phyloP scores from a whole-genome alignment of 1,284 basidiomycete genomes.

The Pseudozyma tsukubaensis region DNA sequence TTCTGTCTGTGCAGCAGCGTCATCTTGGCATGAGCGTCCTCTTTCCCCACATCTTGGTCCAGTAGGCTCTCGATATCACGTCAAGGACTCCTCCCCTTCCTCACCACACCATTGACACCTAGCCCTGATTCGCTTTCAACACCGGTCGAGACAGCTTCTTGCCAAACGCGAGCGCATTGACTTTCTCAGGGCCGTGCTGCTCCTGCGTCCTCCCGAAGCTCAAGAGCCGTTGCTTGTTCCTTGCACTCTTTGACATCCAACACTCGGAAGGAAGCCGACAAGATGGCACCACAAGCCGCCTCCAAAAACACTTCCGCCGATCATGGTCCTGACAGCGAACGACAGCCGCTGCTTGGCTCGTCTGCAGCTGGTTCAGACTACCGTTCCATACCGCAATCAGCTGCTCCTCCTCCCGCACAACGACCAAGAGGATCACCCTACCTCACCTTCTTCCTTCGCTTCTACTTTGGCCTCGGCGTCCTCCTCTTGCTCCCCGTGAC shows the following conservation, averaged over 20 bases:
- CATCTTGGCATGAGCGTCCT: too few species aligned
- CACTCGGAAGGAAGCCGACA: not conserved
- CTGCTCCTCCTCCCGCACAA: constrained; percentile 9
- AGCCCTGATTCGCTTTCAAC: too few species aligned
- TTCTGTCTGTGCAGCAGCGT: too few species aligned
- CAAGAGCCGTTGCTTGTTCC: too few species aligned
- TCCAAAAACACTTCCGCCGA: constrained; percentile 10
- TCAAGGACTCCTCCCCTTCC: too few species aligned
- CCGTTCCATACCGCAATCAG: constrained; percentile 17
- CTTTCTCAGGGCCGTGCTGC: not conserved
- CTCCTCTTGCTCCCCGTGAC: constrained; percentile 42
- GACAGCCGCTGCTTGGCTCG: constrained; percentile 32
- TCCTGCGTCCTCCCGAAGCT: not conserved
- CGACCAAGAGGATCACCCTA: constrained; percentile 33
- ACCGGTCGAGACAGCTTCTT: too few species aligned
- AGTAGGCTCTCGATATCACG: too few species aligned
- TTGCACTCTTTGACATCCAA: constrained; percentile 6
- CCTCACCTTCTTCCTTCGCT: constrained; percentile 35
- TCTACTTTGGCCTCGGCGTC: constrained; percentile 41
- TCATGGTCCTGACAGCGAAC: constrained; percentile 25
- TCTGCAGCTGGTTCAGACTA: constrained; percentile 20
- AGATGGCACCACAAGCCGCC: constrained; percentile 25
- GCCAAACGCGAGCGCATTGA: too few species aligned
- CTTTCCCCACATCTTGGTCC: too few species aligned
- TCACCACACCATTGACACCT: too few species aligned